Percentiles rank a stretch among this genome's conserved stretches.
Conservation (phyloP, 176 grass and related monocot genomes). For the Aegilops tauschii region DNA sequence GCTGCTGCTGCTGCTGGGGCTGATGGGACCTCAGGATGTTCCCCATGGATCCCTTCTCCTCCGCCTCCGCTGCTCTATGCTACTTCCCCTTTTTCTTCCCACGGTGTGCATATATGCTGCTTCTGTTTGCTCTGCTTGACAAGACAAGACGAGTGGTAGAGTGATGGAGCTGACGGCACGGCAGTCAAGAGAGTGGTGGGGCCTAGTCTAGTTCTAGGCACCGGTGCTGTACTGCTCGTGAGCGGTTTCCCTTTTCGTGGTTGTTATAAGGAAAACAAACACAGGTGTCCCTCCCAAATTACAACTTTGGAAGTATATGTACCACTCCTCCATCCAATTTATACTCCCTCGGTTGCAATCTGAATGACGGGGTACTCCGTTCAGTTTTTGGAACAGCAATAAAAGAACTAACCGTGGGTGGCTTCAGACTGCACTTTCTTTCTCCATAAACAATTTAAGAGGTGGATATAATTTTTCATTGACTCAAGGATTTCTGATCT, state of each 20-base stretch:
- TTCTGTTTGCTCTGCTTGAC: constrained; percentile 6
- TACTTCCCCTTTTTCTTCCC: background rate
- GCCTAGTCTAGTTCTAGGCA: background rate
- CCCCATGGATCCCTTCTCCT: constrained; percentile 12
- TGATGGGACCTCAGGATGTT: constrained; percentile 22
- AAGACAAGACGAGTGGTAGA: background rate
- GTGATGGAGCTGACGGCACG: background rate
- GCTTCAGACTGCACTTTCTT: background rate
- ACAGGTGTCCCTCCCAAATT: no score
- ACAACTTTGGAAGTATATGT: no score
- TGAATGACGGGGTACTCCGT: background rate
- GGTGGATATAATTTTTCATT: background rate
- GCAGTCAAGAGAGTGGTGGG: background rate
- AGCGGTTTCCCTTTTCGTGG: background rate
- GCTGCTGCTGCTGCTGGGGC: background rate
- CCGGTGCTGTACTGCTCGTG: background rate
- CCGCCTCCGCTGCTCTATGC: background rate
- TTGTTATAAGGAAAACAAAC: no score
- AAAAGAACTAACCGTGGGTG: background rate
- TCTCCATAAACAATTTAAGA: background rate
- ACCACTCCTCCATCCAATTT: no score
- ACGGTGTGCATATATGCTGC: no score
- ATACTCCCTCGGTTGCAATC: background rate
- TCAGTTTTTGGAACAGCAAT: background rate
- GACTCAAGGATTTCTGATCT: background rate